Evolutionary conservation across 148 eudicot species (phyloP).

Genomic region (Camellia lanceoleosa): DNA sequence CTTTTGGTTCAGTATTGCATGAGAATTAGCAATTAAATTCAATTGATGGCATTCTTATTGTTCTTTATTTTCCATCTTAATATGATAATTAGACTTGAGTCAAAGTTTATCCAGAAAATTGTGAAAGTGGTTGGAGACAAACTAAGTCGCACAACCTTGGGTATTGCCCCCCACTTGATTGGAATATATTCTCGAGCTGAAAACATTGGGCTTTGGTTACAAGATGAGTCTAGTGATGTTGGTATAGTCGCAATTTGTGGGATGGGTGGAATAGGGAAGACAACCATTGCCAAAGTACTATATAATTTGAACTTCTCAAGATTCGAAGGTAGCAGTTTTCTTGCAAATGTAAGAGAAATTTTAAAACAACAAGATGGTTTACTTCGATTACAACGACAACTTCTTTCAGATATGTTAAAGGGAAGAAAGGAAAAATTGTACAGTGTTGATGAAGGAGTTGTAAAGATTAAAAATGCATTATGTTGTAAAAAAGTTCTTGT

Average conservation of each 20-base stretch:
- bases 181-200: background rate
- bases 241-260: background rate
- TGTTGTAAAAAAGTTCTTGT: too few species aligned
- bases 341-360: too few species aligned
- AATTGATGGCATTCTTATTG: background rate
- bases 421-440: too few species aligned
- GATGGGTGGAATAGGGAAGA: conserved; percentile 2
- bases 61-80: background rate
- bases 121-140: background rate
- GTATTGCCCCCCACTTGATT: background rate
- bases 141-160: background rate
- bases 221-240: background rate
- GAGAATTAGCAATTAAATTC: too few species aligned
- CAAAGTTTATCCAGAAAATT: background rate
- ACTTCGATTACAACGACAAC: background rate
- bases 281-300: background rate
- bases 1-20: too few species aligned
- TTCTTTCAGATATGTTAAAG: too few species aligned
- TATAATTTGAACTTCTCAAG: background rate
- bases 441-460: too few species aligned
- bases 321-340: background rate
- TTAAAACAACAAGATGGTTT: too few species aligned
- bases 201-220: background rate
- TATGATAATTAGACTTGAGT: background rate
- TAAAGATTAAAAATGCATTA: too few species aligned